Base-by-base conservation (phyloP, 2,329 filamentous ascomycete genomes). In the Fusarium sp. region DNA sequence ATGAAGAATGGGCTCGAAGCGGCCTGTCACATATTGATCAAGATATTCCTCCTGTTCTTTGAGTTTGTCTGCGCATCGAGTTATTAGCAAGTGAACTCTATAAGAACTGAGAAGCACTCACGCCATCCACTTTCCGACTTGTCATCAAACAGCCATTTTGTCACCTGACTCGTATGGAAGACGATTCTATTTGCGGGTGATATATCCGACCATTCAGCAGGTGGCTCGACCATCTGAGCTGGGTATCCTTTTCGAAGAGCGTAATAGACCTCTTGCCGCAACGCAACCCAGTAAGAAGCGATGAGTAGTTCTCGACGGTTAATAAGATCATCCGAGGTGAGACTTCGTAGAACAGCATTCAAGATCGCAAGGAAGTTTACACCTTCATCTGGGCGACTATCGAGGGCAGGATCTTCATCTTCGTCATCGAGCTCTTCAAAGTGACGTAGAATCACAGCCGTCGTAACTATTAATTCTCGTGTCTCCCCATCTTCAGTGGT, bases 351-450 rank as follows among this genome's bases (percentile, higher is more conserved):
- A 1, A 77, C 75, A 14, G 70, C 64, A 13, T 76, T 77, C 0
- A 77, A 22, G 0, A 77, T 77, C 0, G 59, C 75, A 0, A 77
- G 50, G 22, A 77, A 77, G 7, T 77, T 77, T 0, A 77, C 75
- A 0, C 60, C 59, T 1, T 70, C 66, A 1, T 72, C 63, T 0
- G 56, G 32, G 0, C 53, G 66, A 0, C 48, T 10, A 1, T 24
- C 48, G 1, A 63, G 32, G 0, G 17, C 32, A 0, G 44, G 10
- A 15, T 75, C 66, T 2, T 75, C 73, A 3, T 75, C 70, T 20
- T 77, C 71, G 0, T 77, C 73, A 1, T 77, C 75, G 0, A 77
- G 18, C 14, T 77, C 75, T 10, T 77, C 75, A 24, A 77, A 77
- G 4, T 77, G 75, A 0, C 75, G 56, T 0, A 77, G 20, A 2